These are phyloP conservation scores for Magnusiomyces magnusii DNA, from an alignment of 1,139 yeast species.

Conservation along the genomic window DNA sequence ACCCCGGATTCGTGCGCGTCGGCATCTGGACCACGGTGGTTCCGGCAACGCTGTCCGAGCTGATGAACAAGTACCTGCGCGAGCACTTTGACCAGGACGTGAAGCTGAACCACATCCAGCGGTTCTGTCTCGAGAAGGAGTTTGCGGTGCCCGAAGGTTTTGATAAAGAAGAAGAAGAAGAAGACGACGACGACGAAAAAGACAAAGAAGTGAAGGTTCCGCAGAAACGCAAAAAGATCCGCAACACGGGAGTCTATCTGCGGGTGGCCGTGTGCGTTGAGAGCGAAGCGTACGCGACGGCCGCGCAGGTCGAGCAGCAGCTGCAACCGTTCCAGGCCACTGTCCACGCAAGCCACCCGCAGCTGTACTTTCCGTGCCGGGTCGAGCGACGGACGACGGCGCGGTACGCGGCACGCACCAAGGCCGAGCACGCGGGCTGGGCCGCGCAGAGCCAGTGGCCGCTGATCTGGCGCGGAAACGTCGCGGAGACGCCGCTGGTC, in stretches of 20 bases:
- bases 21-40: conserved; percentile 47
- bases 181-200: conserved; percentile 10
- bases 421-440: conserved; percentile 60
- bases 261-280: conserved; percentile 32
- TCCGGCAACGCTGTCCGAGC: conserved; percentile 39
- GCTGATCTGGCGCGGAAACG: conserved; percentile 87
- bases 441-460: conserved; percentile 66
- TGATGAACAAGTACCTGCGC: conserved; percentile 31
- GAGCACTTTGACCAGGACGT: conserved; percentile 20
- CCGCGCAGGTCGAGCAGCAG: conserved; percentile 19
- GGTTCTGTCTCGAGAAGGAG: conserved; percentile 32
- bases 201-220: neutral
- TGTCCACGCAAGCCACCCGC: conserved; percentile 19
- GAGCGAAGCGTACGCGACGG: conserved; percentile 19
- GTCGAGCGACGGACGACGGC: conserved; percentile 40
- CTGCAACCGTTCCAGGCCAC: conserved; percentile 17
- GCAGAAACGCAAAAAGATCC: neutral
- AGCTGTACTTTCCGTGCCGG: conserved; percentile 23
- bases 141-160: conserved; percentile 2
- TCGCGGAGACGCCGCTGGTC: conserved; percentile 60
- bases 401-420: conserved; percentile 49
- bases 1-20: no score
- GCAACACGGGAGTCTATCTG: conserved; percentile 19
- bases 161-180: conserved; percentile 10
- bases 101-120: conserved; percentile 33